Evolutionary conservation across 1,284 basidiomycete species (phyloP).

Genomic region (Trichosporon sp.): DNA sequence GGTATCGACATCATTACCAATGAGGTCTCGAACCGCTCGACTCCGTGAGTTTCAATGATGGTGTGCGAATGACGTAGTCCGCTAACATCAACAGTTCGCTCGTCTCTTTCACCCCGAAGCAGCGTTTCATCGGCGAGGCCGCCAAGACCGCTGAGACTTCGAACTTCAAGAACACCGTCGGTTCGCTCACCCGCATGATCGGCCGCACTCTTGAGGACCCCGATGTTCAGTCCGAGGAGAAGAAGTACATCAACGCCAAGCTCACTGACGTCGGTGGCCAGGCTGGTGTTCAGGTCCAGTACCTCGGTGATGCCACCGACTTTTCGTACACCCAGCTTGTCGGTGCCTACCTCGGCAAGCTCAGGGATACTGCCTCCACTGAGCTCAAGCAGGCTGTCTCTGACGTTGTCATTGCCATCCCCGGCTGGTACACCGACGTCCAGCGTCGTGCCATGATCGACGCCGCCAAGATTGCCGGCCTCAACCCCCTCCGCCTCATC

Average conservation of each 20-base stretch:
- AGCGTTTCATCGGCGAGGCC: constrained; percentile 83
- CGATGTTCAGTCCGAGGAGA: constrained; percentile 77
- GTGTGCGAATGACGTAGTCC: neutral
- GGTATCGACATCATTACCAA: constrained; percentile 95
- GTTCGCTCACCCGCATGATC: constrained; percentile 82
- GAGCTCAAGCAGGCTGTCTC: constrained; percentile 83
- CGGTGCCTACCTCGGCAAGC: constrained; percentile 81
- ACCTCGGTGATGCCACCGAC: constrained; percentile 73
- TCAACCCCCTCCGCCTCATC: constrained; percentile 87
- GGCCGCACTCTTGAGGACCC: constrained; percentile 75
- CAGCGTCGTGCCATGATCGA: constrained; percentile 86
- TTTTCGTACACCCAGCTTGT: constrained; percentile 86
- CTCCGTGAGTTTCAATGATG: constrained; percentile 68
- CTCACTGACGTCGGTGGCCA: constrained; percentile 78
- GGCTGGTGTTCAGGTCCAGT: constrained; percentile 81
- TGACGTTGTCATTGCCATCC: constrained; percentile 90
- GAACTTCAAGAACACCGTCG: constrained; percentile 94
- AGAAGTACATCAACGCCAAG: constrained; percentile 82
- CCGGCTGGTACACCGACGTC: constrained; percentile 90
- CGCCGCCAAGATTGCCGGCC: constrained; percentile 80
- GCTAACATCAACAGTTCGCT: constrained; percentile 67
- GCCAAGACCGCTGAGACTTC: constrained; percentile 97
- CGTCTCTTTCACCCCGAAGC: constrained; percentile 84
- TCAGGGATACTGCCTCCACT: constrained; percentile 76
- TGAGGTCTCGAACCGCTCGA: constrained; percentile 91